phyloP scores from a whole-genome alignment of 345 rosid genomes.

The Trapa incisa region DNA sequence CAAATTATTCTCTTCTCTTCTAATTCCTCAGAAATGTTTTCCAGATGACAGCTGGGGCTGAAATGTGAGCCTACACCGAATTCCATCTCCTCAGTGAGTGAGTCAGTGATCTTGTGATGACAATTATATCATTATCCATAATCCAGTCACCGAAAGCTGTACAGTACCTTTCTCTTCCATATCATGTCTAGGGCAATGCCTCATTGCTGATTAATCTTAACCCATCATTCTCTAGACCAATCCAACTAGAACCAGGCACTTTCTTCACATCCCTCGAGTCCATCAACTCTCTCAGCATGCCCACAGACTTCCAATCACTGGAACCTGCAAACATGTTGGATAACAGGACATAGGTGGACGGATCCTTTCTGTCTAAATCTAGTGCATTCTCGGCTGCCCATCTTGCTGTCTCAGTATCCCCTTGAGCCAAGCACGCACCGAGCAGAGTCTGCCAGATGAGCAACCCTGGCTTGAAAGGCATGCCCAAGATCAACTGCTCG shows the following conservation, averaged over 20 bases:
- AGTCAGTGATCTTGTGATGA: background rate
- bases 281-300: constrained; percentile 31
- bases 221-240: constrained; percentile 10
- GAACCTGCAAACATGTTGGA: constrained; percentile 41
- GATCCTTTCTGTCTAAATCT: constrained; percentile 20
- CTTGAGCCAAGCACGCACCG: constrained; percentile 35
- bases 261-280: constrained; percentile 37
- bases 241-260: constrained; percentile 48
- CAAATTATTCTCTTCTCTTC: too few species aligned
- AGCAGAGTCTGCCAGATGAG: constrained; percentile 48
- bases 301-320: constrained; percentile 34
- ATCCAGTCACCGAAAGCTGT: background rate
- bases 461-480: constrained; percentile 36
- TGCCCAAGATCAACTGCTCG: constrained; percentile 27
- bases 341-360: constrained; percentile 37
- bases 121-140: background rate
- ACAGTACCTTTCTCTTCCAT: background rate
- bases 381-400: constrained; percentile 33
- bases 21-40: too few species aligned
- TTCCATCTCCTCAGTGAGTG: too few species aligned
- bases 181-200: background rate
- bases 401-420: constrained; percentile 36
- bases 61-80: too few species aligned
- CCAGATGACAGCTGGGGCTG: too few species aligned
- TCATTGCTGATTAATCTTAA: background rate